Percentiles rank a stretch among this genome's conserved stretches.
Evolutionary conservation across 371 early-diverging fungal species (phyloP).

Genomic region (Lichtheimia ornata): DNA sequence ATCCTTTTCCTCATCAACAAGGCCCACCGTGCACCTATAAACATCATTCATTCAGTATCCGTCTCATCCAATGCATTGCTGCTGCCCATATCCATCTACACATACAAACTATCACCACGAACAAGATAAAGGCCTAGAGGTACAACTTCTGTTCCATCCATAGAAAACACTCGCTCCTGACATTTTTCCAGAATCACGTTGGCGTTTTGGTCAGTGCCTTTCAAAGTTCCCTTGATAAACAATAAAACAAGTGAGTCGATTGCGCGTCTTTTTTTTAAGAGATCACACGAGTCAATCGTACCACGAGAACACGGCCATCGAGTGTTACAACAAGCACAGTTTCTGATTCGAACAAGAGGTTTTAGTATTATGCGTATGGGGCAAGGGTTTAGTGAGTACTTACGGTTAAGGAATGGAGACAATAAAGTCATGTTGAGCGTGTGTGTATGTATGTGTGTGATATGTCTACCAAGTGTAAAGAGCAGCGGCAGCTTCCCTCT

Average conservation of each 20-base stretch:
- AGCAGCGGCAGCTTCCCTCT: no score
- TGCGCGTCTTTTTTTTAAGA: neutral
- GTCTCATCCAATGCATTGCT: neutral
- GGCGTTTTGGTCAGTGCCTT: constrained; percentile 80
- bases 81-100: neutral
- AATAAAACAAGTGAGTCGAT: neutral
- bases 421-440: constrained; percentile 27
- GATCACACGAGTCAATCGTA: constrained; percentile 17
- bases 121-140: constrained; percentile 77
- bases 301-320: constrained; percentile 69
- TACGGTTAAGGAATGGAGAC: constrained; percentile 40
- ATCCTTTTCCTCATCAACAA: constrained; percentile 51
- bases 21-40: constrained; percentile 46
- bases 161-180: constrained; percentile 77
- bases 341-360: constrained; percentile 5
- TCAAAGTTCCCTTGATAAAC: constrained; percentile 60
- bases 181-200: constrained; percentile 76
- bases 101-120: constrained; percentile 79
- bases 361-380: neutral
- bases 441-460: no score
- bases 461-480: no score
- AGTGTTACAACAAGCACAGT: constrained; percentile 56
- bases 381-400: neutral
- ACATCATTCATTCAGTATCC: neutral
- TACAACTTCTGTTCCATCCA: constrained; percentile 71